phyloP scores from a whole-genome alignment of 2,329 filamentous ascomycete genomes.

The Aspergillus neotritici region DNA sequence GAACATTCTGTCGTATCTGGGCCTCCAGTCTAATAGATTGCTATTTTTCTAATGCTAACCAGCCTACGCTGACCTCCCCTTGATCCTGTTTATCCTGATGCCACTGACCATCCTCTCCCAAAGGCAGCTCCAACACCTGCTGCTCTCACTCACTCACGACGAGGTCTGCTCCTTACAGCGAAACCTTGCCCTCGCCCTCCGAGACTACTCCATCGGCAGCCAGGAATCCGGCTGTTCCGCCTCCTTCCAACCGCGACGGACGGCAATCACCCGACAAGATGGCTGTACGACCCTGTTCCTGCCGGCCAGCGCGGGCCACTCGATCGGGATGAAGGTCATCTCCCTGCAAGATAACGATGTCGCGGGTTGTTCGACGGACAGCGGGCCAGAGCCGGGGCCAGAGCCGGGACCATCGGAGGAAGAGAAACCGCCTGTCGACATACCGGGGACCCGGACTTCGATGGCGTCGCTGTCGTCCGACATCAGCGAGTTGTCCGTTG shows the following conservation, averaged over 20 bases:
- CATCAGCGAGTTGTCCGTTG: slow-evolving; percentile 32
- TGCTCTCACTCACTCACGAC: slow-evolving; percentile 51
- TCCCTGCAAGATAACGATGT: slow-evolving; percentile 42
- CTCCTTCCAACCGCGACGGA: slow-evolving; percentile 57
- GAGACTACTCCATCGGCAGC: slow-evolving; percentile 59
- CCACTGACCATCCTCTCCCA: slow-evolving; percentile 57
- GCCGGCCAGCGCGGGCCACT: slow-evolving; percentile 57
- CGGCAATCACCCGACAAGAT: slow-evolving; percentile 55
- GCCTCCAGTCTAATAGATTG: too few relatives aligned
- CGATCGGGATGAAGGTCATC: slow-evolving; percentile 61
- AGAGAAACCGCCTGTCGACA: slow-evolving; percentile 12
- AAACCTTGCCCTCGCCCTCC: slow-evolving; percentile 55
- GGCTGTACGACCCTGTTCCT: slow-evolving; percentile 62
- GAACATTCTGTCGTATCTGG: too few relatives aligned
- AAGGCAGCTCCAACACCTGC: slow-evolving; percentile 50
- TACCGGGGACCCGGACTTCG: slow-evolving; percentile 23
- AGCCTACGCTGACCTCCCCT: too few relatives aligned
- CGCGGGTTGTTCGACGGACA: slow-evolving; percentile 32
- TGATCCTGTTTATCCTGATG: slow-evolving; percentile 36
- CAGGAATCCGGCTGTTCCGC: slow-evolving; percentile 55
- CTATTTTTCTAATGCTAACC: too few relatives aligned
- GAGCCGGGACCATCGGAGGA: slow-evolving; percentile 10
- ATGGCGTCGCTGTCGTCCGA: slow-evolving; percentile 32
- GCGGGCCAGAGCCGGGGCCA: slow-evolving; percentile 18
- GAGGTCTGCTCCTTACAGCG: slow-evolving; percentile 55